Evolutionary conservation across 768 basidiomycete species (phyloP), one percentile per base, ranked within the genome.

Genomic region (Zangia roseola): DNA sequence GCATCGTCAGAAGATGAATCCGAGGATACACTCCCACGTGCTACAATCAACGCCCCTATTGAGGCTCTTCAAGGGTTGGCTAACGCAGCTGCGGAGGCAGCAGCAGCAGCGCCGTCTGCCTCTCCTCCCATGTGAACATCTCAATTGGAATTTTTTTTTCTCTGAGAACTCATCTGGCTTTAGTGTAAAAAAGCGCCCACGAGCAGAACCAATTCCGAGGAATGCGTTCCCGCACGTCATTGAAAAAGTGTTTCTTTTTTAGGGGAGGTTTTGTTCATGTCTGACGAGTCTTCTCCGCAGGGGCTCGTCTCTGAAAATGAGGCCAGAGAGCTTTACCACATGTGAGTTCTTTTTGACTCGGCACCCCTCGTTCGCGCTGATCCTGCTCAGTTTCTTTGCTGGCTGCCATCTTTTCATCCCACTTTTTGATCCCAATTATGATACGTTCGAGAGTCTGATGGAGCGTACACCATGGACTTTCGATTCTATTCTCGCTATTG

Each of bases 361-460:
- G 1, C 10, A n/a, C n/a, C 33, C 30, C 13, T 53, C 13, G 16
- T 35, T 43, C 10, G 14, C 41, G 28, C 37, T 51, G 16, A 60
- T 38, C 40, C 28, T 24, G 51, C 23, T 53, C 74, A 93, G 91
- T 63, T 97, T 95, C 77, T 95, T 95, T 74, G 86, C 89, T 49
- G 94, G 94, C 41, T 97, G 93, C 71, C 90, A 97, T 74, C 80
- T 94, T 65, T 97, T 97, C 76, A 92, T 97, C 57, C 94, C 94
- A 40, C 77, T 97, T 53, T 97, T 94, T 74, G 93, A 97, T 71
- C 88, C 91, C 26, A 73, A 76, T 50, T 95, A 93, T 71, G 94
- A 97, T 75, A 91, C 91, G 14, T 94, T 90, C 72, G 94, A 95
- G 66, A 84, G 84, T 57, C 77, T 94, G 59, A 87, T 86, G 76